Base-by-base conservation (phyloP, 805 yeast genomes). In the Teunomyces tritomae region DNA sequence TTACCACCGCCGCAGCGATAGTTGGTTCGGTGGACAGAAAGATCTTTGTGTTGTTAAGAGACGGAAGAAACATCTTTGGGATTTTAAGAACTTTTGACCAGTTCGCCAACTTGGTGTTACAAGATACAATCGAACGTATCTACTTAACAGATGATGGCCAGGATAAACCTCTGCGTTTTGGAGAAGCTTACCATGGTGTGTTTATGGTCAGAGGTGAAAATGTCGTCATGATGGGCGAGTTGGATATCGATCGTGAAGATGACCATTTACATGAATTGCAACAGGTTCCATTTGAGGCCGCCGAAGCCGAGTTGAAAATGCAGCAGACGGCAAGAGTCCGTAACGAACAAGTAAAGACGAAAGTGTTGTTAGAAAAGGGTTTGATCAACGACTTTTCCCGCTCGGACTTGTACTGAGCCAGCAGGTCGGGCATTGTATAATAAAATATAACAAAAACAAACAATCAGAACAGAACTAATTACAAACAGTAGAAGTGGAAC, bases 191-290 rank as follows among this genome's bases (percentile, higher is more conserved):
- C 44, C 78, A 86, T 45, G 97, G 96, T 8, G 87, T 89, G 44
- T 85, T 84, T 62, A 79, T 94, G 71, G 85, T 94, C 35, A 85
- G 99, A 68, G 99, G 99, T 52, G 99, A 94, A 66, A 92, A 92
- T 59, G 94, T 94, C 7, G 94, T 91, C 8, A 80, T 91, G 83
- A 65, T 94, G 63, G 99, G 98, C 16, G 97, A 92, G 64, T 79
- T 92, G 52, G 97, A 91, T 65, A 86, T 89, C 52, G 96, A 89
- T 61, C 79, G 73, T 52, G 96, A 90, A 66, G 96, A 87, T 60
- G 79, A 72, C 51, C 87, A 87, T 45, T 67, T 87, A 56, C 74
- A 74, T 35, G 66, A 70, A 10, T 74, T 83, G 65, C 71, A 77
- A 52, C 81, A 79, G 61, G 74, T 88, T 17, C 80, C 80, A 29